These are phyloP conservation scores for Leccinum insolens DNA, from an alignment of 1,284 basidiomycete genomes.

Conservation along the genomic window DNA sequence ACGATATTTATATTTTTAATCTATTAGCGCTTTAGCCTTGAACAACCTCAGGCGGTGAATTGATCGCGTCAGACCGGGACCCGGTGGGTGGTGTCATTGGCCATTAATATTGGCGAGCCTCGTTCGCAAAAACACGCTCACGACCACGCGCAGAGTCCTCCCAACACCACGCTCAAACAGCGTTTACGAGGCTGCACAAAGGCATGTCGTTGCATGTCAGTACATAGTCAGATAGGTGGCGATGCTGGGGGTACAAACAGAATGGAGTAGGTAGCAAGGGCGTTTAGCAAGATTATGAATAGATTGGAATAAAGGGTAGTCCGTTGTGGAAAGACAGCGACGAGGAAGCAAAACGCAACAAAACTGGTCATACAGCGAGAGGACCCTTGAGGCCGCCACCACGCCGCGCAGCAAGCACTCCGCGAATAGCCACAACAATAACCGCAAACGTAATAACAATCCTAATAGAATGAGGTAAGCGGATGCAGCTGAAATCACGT, in stretches of 20 bases:
- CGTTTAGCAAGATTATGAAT: too few species aligned
- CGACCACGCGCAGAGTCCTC: background rate
- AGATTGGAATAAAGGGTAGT: too few species aligned
- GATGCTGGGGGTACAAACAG: background rate
- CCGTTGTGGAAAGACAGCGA: too few species aligned
- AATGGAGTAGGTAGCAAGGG: background rate
- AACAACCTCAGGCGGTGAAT: background rate
- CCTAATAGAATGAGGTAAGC: constrained; percentile 38
- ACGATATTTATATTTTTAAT: background rate
- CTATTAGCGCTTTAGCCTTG: background rate
- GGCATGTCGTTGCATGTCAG: constrained; percentile 1
- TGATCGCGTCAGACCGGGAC: background rate
- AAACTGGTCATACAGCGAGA: too few species aligned
- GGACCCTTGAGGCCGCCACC: constrained; percentile 48
- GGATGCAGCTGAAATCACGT: background rate
- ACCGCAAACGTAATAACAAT: constrained; percentile 56
- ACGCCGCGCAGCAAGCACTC: constrained; percentile 48
- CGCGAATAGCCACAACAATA: constrained; percentile 55
- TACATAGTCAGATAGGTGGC: background rate
- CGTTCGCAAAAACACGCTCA: background rate
- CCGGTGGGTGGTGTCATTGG: background rate
- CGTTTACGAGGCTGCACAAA: constrained; percentile 9
- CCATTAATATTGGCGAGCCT: background rate
- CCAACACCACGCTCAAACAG: constrained; percentile 9
- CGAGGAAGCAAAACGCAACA: too few species aligned